A percentile compares a stretch with the other conserved stretches of the same genome.
Conservation (phyloP, 441 rosid species). For the Macaranga tanarius region DNA sequence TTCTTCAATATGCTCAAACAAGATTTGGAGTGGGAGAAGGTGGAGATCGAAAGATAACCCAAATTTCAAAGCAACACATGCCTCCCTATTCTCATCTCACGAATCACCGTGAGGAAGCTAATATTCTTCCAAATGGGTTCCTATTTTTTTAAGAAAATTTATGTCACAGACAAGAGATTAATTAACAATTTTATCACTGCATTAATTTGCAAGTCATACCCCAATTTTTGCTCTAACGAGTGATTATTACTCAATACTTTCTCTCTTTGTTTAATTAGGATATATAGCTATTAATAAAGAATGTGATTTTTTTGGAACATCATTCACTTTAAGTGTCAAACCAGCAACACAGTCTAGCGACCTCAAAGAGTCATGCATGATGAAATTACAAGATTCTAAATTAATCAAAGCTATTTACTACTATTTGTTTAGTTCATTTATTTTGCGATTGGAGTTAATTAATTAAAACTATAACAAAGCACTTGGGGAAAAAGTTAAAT, state of each 20-base stretch:
- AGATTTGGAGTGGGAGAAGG: slow-evolving; percentile 38
- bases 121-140: slow-evolving; percentile 47
- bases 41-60: slow-evolving; percentile 20
- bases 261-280: neutral
- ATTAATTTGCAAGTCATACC: slow-evolving; percentile 19
- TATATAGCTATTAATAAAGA: neutral
- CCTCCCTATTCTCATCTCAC: slow-evolving; percentile 36
- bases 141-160: neutral
- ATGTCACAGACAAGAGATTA: neutral
- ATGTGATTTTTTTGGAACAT: slow-evolving; percentile 13
- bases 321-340: slow-evolving; percentile 16
- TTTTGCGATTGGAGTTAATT: neutral
- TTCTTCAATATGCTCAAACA: slow-evolving; percentile 16
- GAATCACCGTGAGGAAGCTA: slow-evolving; percentile 56
- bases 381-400: neutral
- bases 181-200: neutral
- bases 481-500: too few species aligned
- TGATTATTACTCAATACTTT: slow-evolving; percentile 3
- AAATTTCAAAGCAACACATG: slow-evolving; percentile 51
- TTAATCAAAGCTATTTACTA: neutral
- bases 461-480: too few species aligned
- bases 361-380: neutral
- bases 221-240: slow-evolving; percentile 8
- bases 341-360: neutral
- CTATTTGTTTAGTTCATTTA: neutral